Percentiles rank a stretch among this genome's conserved stretches.
Conservation (phyloP, 2,329 filamentous ascomycete species). For the Cryphonectria naterciae region DNA sequence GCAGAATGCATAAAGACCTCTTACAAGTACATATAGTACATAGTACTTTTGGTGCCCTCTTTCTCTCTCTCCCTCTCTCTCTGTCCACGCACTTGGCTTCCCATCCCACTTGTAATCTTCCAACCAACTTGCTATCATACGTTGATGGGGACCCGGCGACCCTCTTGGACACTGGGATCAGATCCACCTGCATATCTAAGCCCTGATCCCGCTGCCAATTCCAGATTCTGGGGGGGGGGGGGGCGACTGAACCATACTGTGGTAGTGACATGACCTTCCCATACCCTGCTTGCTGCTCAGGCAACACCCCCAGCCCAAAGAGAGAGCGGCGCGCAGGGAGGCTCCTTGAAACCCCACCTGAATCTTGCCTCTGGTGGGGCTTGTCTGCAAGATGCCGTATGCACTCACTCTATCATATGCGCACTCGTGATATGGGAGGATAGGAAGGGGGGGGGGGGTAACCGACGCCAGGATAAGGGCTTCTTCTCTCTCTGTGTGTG, state of each 20-base stretch:
- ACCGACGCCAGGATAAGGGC: not conserved
- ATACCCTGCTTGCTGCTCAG: not conserved
- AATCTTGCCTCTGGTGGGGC: constrained; percentile 29
- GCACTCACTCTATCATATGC: constrained; percentile 16
- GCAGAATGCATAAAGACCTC: constrained; percentile 25
- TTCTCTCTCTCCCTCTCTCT: not conserved
- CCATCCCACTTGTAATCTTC: not conserved
- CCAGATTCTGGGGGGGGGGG: not conserved
- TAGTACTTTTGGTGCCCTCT: not conserved
- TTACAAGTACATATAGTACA: not conserved
- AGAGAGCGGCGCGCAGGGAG: constrained; percentile 12
- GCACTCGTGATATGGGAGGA: not conserved
- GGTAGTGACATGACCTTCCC: not conserved
- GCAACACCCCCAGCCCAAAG: not conserved
- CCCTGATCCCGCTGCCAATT: not conserved
- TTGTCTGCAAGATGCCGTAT: constrained; percentile 14
- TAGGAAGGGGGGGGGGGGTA: not conserved
- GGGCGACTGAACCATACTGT: not conserved
- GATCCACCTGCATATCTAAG: constrained; percentile 4
- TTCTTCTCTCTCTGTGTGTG: not conserved
- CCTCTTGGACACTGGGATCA: not conserved
- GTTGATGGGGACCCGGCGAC: not conserved
- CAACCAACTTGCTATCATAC: not conserved
- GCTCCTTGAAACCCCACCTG: constrained; percentile 29
- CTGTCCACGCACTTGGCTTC: not conserved